Conservation (phyloP, 2,329 filamentous ascomycete species). For the Pseudogymnoascus verrucosus region DNA sequence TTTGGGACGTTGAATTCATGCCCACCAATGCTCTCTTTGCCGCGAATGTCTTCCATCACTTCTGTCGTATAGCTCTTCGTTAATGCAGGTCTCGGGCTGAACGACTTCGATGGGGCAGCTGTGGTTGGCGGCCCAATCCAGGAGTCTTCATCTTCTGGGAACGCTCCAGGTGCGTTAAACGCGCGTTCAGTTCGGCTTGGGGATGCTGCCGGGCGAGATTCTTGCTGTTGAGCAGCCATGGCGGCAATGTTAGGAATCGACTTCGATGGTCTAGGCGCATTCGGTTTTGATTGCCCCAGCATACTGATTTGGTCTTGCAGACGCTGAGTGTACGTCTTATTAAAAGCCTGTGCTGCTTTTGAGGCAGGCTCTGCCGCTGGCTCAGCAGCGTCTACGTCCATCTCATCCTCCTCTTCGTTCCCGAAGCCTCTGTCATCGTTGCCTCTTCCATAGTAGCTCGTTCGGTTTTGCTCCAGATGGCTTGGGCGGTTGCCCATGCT, state of each 20-base stretch:
- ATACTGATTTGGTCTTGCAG: slow-evolving; percentile 87
- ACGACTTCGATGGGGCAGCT: slow-evolving; percentile 26
- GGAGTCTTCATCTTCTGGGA: slow-evolving; percentile 52
- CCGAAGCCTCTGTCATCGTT: slow-evolving; percentile 50
- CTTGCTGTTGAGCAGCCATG: slow-evolving; percentile 15
- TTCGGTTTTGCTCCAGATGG: slow-evolving; percentile 64
- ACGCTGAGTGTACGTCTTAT: slow-evolving; percentile 87
- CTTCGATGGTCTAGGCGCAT: slow-evolving; percentile 25
- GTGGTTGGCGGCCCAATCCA: slow-evolving; percentile 47
- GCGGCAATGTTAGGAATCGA: slow-evolving; percentile 22
- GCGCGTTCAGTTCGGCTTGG: slow-evolving; percentile 14
- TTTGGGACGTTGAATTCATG: slow-evolving; percentile 39
- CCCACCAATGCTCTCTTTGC: slow-evolving; percentile 41
- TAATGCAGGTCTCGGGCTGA: slow-evolving; percentile 43
- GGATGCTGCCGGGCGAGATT: slow-evolving; percentile 15
- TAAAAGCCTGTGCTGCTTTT: slow-evolving; percentile 51
- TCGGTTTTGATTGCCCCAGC: slow-evolving; percentile 46
- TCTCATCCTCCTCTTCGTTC: slow-evolving; percentile 39
- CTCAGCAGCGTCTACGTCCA: slow-evolving; percentile 39
- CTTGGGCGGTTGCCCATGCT: slow-evolving; percentile 68
- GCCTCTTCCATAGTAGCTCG: slow-evolving; percentile 65
- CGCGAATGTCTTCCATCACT: slow-evolving; percentile 48
- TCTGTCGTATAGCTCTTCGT: slow-evolving; percentile 55
- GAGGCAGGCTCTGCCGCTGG: slow-evolving; percentile 36
- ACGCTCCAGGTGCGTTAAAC: slow-evolving; percentile 46